Conservation (phyloP, 148 eudicot species). For the Vaccinium myrtillus region DNA sequence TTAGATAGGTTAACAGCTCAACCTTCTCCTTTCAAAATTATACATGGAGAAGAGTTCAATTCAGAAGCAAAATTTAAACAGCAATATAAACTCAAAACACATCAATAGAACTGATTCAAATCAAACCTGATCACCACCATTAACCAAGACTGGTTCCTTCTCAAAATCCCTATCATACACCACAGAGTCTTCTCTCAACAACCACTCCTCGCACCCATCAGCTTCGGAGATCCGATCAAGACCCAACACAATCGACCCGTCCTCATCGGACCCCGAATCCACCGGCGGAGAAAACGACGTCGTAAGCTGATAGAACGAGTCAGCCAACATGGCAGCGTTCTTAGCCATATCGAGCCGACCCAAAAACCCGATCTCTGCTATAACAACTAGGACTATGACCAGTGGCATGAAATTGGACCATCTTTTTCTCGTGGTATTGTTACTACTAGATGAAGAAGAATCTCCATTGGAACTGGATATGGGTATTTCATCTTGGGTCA, state of each 20-base stretch:
- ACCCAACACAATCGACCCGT: not conserved
- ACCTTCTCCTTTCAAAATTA: not conserved
- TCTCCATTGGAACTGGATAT: conserved; percentile 5
- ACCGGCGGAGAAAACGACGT: conserved; percentile 17
- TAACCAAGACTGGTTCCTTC: conserved; percentile 55
- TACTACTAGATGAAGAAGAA: conserved; percentile 15
- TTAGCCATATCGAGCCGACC: conserved; percentile 68
- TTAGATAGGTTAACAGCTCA: not conserved
- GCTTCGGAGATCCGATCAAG: conserved; percentile 14
- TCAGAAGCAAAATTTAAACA: not conserved
- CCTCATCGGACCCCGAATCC: conserved; percentile 3
- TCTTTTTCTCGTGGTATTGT: conserved; percentile 33
- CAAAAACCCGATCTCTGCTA: conserved; percentile 64
- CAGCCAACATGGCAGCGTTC: conserved; percentile 68
- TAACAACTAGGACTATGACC: conserved; percentile 53
- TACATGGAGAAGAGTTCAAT: not conserved
- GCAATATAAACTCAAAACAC: not conserved
- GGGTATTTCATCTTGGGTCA: conserved; percentile 3
- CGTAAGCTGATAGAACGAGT: conserved; percentile 48
- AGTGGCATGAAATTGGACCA: conserved; percentile 56
- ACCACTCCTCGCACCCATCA: conserved; percentile 68
- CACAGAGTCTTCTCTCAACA: conserved; percentile 62
- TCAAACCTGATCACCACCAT: conserved; percentile 58
- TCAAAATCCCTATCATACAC: conserved; percentile 65
- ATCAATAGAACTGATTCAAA: not conserved